Percentiles rank a stretch among this genome's conserved stretches.
phyloP scores from a whole-genome alignment of 805 yeast species.

The Sugiyamaella floridensis region DNA sequence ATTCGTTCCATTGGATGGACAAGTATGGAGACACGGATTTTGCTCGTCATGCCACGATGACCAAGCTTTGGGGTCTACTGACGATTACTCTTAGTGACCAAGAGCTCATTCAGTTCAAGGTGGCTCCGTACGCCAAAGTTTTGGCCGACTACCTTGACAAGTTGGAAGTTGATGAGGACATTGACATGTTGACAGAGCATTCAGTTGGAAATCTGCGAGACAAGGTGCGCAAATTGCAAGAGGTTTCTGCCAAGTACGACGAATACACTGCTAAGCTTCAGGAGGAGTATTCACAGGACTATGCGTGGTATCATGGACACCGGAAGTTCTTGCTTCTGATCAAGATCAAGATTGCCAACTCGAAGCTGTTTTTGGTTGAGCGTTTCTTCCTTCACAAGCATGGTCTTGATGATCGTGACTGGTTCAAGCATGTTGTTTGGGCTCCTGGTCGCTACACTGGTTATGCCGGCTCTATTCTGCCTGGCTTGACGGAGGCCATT shows the following conservation, averaged over 20 bases:
- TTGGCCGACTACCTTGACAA: constrained; percentile 35
- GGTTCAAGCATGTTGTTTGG: constrained; percentile 55
- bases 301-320: constrained; percentile 61
- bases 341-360: constrained; percentile 31
- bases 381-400: constrained; percentile 39
- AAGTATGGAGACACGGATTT: constrained; percentile 57
- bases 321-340: constrained; percentile 21
- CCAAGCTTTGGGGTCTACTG: constrained; percentile 47
- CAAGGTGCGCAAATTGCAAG: constrained; percentile 21
- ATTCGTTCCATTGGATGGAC: constrained; percentile 66
- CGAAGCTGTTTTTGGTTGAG: constrained; percentile 38
- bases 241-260: constrained; percentile 41
- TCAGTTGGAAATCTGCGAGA: constrained; percentile 10
- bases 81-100: constrained; percentile 44
- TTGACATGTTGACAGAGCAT: constrained; percentile 1
- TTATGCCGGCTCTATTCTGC: constrained; percentile 51
- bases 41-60: constrained; percentile 48
- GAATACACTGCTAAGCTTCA: constrained; percentile 41
- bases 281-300: constrained; percentile 50
- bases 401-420: constrained; percentile 44
- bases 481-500: constrained; percentile 48
- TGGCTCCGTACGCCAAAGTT: constrained; percentile 36
- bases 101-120: constrained; percentile 40
- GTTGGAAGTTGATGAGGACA: constrained; percentile 25
- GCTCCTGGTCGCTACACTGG: constrained; percentile 58